Conservation (phyloP, 768 basidiomycete species). For the Lactarius hatsudake region DNA sequence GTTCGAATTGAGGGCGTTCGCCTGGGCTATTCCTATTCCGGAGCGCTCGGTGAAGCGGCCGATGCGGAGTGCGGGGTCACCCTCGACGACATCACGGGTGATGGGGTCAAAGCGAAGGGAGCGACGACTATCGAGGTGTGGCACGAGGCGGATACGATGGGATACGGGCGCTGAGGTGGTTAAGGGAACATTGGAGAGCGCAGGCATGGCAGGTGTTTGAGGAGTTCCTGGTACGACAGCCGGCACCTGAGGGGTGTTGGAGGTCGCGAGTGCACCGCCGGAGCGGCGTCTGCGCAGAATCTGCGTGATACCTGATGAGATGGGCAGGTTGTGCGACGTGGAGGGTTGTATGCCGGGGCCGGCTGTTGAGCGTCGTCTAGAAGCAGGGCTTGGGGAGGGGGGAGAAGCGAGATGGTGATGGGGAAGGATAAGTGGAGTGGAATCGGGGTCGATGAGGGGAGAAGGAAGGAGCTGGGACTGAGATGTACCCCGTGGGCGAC, state of each 20-base stretch:
- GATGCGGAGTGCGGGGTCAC: constrained; percentile 73
- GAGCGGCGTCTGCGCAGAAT: constrained; percentile 70
- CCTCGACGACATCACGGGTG: constrained; percentile 73
- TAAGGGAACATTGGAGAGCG: constrained; percentile 26
- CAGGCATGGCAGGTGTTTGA: constrained; percentile 28
- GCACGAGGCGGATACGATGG: constrained; percentile 90
- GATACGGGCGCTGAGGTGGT: constrained; percentile 32
- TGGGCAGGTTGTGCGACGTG: constrained; percentile 35
- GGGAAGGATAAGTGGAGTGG: constrained; percentile 45
- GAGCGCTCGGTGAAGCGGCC: constrained; percentile 92
- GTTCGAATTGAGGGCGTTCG: constrained; percentile 67
- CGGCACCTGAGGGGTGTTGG: constrained; percentile 32
- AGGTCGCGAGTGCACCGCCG: constrained; percentile 48
- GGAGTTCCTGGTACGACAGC: constrained; percentile 27
- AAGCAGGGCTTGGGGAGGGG: constrained; percentile 31
- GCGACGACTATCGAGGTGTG: constrained; percentile 87
- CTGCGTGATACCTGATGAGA: constrained; percentile 46
- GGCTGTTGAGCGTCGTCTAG: constrained; percentile 42
- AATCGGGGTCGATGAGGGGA: constrained; percentile 38
- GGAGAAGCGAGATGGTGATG: constrained; percentile 32
- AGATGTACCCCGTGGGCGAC: constrained; percentile 64
- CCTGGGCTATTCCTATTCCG: constrained; percentile 59
- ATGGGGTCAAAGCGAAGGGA: constrained; percentile 93
- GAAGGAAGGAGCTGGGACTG: constrained; percentile 49
- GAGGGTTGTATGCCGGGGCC: constrained; percentile 39